These are phyloP conservation scores for Salix brachista DNA, from an alignment of 345 rosid genomes.

Conservation along the genomic window DNA sequence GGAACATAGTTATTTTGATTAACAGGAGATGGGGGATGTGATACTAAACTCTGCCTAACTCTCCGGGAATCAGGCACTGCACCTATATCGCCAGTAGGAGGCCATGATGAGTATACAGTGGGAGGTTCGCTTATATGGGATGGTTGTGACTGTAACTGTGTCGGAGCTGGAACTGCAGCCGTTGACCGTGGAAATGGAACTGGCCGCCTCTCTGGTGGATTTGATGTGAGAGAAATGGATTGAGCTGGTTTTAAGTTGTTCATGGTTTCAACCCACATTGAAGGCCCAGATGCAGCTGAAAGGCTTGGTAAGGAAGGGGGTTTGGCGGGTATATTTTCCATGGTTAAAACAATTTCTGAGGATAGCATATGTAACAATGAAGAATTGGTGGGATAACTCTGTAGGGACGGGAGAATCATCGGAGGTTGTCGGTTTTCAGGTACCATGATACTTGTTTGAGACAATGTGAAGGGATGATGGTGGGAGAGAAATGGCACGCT, in stretches of 20 bases:
- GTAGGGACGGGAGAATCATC: slow-evolving; percentile 15
- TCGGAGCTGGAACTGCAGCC: slow-evolving; percentile 4
- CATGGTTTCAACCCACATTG: slow-evolving; percentile 15
- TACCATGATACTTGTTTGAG: slow-evolving; percentile 18
- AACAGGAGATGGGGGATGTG: slow-evolving; percentile 34
- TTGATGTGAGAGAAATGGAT: slow-evolving; percentile 4
- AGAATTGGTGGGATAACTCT: slow-evolving; percentile 15
- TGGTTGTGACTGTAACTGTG: slow-evolving; percentile 12
- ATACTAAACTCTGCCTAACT: slow-evolving; percentile 36
- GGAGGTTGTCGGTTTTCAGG: slow-evolving; percentile 29
- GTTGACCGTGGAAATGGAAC: slow-evolving; percentile 19
- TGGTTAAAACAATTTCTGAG: slow-evolving; percentile 14
- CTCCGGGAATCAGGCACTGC: slow-evolving; percentile 43
- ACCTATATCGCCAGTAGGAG: slow-evolving; percentile 22
- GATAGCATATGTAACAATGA: slow-evolving; percentile 3
- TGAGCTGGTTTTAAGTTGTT: slow-evolving; percentile 11
- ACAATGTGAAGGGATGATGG: slow-evolving; percentile 24
- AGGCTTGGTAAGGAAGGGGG: neutral
- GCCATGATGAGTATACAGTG: slow-evolving; percentile 22
- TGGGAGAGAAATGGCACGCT: slow-evolving; percentile 29
- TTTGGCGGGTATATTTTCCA: slow-evolving; percentile 1
- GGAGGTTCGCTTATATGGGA: slow-evolving; percentile 15
- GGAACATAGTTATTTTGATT: slow-evolving; percentile 34
- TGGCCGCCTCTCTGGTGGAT: slow-evolving; percentile 21
- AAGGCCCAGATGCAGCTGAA: slow-evolving; percentile 19